These are phyloP conservation scores for Ophiorrhiza pumila DNA, from an alignment of 257 asterid species.

Conservation along the genomic window DNA sequence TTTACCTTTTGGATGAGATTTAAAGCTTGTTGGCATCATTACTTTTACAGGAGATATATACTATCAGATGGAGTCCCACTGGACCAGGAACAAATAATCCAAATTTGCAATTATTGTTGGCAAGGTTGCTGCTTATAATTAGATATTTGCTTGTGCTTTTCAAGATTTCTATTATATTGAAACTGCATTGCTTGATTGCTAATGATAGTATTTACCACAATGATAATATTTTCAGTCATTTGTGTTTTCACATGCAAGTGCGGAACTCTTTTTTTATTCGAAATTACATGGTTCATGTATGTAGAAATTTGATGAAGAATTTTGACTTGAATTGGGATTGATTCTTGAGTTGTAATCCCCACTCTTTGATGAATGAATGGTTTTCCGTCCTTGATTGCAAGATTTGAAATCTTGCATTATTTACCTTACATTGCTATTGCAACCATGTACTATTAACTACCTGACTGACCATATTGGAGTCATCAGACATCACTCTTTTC, in stretches of 20 bases:
- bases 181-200: neutral
- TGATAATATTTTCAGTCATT: neutral
- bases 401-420: neutral
- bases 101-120: slow-evolving; percentile 24
- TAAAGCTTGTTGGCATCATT: neutral
- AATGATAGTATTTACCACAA: neutral
- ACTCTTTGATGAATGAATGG: neutral
- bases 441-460: neutral
- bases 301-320: neutral
- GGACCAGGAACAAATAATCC: slow-evolving; percentile 32
- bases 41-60: slow-evolving; percentile 28
- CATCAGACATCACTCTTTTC: neutral
- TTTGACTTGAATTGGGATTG: neutral
- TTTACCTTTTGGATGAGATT: neutral
- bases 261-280: neutral
- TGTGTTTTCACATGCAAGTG: neutral
- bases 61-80: slow-evolving; percentile 38
- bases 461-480: neutral
- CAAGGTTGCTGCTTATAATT: slow-evolving; percentile 25
- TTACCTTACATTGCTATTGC: neutral
- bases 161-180: neutral
- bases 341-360: neutral
- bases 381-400: neutral
- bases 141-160: neutral
- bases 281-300: neutral